phyloP scores from a whole-genome alignment of 2,329 filamentous ascomycete species.

The Arthroderma sp. region DNA sequence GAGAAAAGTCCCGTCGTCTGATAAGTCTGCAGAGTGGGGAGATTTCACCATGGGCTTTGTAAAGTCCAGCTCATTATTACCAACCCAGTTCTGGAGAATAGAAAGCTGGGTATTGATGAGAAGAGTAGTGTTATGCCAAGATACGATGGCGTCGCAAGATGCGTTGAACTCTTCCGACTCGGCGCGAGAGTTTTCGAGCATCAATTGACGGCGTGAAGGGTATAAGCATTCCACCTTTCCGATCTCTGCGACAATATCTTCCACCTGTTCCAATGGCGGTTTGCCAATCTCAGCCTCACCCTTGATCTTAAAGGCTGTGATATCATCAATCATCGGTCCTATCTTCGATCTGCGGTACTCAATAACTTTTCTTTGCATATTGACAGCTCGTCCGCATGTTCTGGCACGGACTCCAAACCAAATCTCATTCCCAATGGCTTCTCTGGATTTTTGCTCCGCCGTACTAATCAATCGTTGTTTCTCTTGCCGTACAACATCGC shows the following conservation, averaged over 20 bases:
- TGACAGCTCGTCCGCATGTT: conserved; percentile 67
- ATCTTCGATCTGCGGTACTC: conserved; percentile 68
- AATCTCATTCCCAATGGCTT: conserved; percentile 54
- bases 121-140: conserved; percentile 94
- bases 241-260: conserved; percentile 79
- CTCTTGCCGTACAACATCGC: conserved; percentile 94
- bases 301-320: conserved; percentile 87
- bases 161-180: conserved; percentile 65
- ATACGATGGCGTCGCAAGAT: conserved; percentile 75
- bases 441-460: conserved; percentile 58
- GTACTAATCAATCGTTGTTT: conserved; percentile 88
- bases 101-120: conserved; percentile 90
- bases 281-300: conserved; percentile 86
- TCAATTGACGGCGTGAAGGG: conserved; percentile 63
- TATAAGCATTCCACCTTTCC: conserved; percentile 79
- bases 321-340: conserved; percentile 66
- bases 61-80: conserved; percentile 90
- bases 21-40: conserved; percentile 56
- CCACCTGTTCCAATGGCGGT: conserved; percentile 73
- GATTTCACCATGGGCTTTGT: conserved; percentile 58
- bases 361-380: conserved; percentile 73
- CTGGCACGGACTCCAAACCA: conserved; percentile 83
- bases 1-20: conserved; percentile 84
- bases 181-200: conserved; percentile 60
- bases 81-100: conserved; percentile 90